These are phyloP conservation scores for Tillandsia leiboldiana DNA, from an alignment of 176 grass and related monocot species.

Conservation along the genomic window DNA sequence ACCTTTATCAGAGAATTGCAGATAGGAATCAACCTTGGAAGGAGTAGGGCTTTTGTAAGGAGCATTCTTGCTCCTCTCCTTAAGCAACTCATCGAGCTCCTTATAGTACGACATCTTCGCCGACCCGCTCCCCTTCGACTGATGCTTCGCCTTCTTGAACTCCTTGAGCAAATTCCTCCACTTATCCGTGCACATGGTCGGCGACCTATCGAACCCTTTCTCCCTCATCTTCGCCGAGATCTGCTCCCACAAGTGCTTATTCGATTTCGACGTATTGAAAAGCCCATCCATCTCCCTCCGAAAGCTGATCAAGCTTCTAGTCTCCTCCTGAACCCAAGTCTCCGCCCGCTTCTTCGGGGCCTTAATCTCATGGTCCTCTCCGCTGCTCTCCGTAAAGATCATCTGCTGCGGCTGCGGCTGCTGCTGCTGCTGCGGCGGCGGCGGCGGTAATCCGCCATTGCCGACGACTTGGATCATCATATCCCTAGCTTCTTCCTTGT, in stretches of 20 bases:
- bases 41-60: conserved; percentile 30
- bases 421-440: conserved; percentile 36
- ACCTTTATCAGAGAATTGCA: conserved; percentile 63
- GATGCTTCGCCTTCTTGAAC: conserved; percentile 97
- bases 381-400: conserved; percentile 47
- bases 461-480: conserved; percentile 3
- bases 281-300: conserved; percentile 69
- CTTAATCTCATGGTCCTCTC: conserved; percentile 54
- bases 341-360: conserved; percentile 92
- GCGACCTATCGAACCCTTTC: conserved; percentile 85
- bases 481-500: conserved; percentile 1
- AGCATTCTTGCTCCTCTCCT: conserved; percentile 46
- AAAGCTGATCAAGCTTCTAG: conserved; percentile 63
- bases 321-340: conserved; percentile 95
- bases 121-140: conserved; percentile 43
- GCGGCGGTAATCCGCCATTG: conserved; percentile 27
- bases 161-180: conserved; percentile 96
- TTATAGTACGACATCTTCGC: conserved; percentile 94
- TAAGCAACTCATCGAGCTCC: conserved; percentile 94
- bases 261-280: conserved; percentile 98
- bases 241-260: conserved; percentile 96
- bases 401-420: conserved; percentile 40
- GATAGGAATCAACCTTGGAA: conserved; percentile 77
- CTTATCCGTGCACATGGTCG: conserved; percentile 98
- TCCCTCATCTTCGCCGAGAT: conserved; percentile 89